phyloP scores from a whole-genome alignment of 345 rosid species.

The Hibiscus syriacus region DNA sequence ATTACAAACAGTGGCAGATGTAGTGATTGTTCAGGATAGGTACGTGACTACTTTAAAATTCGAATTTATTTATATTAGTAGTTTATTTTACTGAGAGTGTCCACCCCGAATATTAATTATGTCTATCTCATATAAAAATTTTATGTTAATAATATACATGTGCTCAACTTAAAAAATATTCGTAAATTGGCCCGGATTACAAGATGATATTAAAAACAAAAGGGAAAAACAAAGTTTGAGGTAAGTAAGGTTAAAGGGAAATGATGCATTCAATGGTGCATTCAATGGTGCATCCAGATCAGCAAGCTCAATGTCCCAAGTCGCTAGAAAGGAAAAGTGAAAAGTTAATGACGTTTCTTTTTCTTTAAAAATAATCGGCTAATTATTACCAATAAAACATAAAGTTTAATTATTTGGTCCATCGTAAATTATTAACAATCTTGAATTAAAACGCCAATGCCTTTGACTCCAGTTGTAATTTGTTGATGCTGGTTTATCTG shows the following conservation, averaged over 20 bases:
- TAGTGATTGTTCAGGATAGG: too few relatives aligned
- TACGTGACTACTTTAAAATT: too few relatives aligned
- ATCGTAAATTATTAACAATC: background rate
- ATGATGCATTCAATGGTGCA: background rate
- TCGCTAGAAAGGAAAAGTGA: background rate
- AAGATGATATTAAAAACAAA: background rate
- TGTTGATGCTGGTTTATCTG: background rate
- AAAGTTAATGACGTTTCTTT: background rate
- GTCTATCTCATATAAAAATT: too few relatives aligned
- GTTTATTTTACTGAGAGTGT: too few relatives aligned
- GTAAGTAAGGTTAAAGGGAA: background rate
- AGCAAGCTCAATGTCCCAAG: background rate
- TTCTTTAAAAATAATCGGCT: background rate
- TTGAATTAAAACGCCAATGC: background rate
- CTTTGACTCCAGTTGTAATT: background rate
- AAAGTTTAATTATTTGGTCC: background rate
- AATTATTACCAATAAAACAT: background rate
- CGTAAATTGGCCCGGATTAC: too few relatives aligned
- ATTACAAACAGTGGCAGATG: too few relatives aligned
- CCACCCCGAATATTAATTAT: too few relatives aligned
- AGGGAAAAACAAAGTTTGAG: background rate
- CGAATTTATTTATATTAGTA: too few relatives aligned
- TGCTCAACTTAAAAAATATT: too few relatives aligned
- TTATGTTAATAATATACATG: too few relatives aligned
- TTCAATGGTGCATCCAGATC: slow-evolving; percentile 19